Conservation (phyloP, 352 stramenopile genomes). For the Globisporangium paroecandrum region DNA sequence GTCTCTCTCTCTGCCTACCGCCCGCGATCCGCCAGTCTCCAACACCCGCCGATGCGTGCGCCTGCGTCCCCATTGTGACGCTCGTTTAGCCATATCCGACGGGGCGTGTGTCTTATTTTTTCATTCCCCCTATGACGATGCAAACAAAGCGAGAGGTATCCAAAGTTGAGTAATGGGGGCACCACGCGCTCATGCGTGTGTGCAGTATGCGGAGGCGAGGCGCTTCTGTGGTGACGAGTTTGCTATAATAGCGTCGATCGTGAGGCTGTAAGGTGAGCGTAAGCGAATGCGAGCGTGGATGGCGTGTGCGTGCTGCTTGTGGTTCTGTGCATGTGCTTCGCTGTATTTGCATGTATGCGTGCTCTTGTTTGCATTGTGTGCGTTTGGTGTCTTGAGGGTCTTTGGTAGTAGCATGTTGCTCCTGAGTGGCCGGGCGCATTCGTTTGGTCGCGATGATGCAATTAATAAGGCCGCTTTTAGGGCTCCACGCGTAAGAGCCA, state of each 20-base stretch:
- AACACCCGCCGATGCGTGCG: background rate
- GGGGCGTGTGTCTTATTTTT: conserved; percentile 3
- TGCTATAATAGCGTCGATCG: background rate
- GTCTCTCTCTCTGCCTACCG: background rate
- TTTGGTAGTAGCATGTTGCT: background rate
- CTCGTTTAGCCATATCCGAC: conserved; percentile 34
- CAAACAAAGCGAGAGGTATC: conserved; percentile 23
- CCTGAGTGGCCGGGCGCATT: background rate
- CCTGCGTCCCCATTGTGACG: conserved; percentile 16
- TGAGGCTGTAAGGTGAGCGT: background rate
- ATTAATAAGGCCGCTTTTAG: conserved; percentile 38
- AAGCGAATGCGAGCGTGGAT: background rate
- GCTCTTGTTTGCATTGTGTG: background rate
- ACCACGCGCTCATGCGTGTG: background rate
- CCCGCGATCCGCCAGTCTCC: background rate
- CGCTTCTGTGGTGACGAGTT: background rate
- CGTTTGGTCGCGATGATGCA: conserved; percentile 21
- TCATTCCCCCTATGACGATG: conserved; percentile 20
- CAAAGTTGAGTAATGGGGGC: conserved; percentile 11
- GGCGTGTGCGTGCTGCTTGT: background rate
- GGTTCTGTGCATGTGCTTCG: background rate
- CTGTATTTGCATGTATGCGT: background rate
- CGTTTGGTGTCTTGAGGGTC: background rate
- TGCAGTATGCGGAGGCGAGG: too few species aligned
- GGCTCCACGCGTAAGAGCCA: background rate